Conservation (phyloP, 163 green algal genomes). For the Scenedesmus sp. region DNA sequence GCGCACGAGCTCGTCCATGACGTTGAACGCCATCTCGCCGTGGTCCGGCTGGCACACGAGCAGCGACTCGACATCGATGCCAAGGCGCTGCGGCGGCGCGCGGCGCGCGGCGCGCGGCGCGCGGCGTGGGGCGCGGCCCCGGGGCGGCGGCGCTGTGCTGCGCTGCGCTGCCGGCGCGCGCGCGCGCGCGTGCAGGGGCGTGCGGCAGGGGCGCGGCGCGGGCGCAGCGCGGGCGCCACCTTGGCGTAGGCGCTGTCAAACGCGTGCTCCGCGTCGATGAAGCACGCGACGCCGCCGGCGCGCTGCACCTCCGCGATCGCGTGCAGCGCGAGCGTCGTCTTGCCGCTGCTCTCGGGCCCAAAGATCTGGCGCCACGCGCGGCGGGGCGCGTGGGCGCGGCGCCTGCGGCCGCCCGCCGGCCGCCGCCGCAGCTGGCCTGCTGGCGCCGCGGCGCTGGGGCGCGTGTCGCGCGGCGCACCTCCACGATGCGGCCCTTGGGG, state of each 20-base stretch:
- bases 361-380: conserved; percentile 81
- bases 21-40: conserved; percentile 61
- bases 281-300: conserved; percentile 71
- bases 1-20: conserved; percentile 72
- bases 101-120: no score
- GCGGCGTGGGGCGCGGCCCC: no score
- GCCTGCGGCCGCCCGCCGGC: no score
- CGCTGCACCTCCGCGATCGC: conserved; percentile 94
- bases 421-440: no score
- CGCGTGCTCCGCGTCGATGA: conserved; percentile 98
- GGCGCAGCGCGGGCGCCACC: conserved; percentile 33
- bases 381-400: no score
- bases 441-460: no score
- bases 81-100: conserved; percentile 66
- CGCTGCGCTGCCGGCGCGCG: background rate
- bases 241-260: conserved; percentile 90
- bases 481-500: conserved; percentile 93
- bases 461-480: no score
- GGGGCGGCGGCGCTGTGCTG: background rate
- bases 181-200: background rate
- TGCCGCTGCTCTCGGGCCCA: conserved; percentile 94
- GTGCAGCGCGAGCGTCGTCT: conserved; percentile 97
- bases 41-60: conserved; percentile 86
- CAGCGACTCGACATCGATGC: conserved; percentile 83
- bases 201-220: background rate